Evolutionary conservation across 2,329 filamentous ascomycete species (phyloP).

Genomic region (Didymella glomerata): DNA sequence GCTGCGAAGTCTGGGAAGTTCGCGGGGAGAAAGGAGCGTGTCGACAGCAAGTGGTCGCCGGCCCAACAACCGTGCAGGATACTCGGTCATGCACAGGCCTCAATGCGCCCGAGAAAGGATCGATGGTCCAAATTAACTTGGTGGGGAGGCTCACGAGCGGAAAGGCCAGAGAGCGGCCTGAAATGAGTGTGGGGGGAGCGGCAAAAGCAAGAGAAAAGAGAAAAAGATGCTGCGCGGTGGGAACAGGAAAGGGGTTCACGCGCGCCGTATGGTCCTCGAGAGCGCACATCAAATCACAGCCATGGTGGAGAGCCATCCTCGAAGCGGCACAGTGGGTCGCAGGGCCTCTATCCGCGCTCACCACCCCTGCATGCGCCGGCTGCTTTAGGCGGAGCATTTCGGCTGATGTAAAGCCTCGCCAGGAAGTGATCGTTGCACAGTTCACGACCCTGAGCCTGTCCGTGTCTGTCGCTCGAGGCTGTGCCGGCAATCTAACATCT

Average conservation of each 20-base stretch:
- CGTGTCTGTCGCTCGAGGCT: not conserved
- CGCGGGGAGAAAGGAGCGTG: conserved; percentile 18
- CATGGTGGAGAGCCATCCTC: conserved; percentile 11
- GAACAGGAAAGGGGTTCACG: conserved; percentile 18
- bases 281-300: conserved; percentile 8
- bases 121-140: conserved; percentile 4
- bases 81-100: conserved; percentile 17
- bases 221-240: conserved; percentile 1
- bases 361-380: conserved; percentile 11
- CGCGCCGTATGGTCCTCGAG: conserved; percentile 5
- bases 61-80: conserved; percentile 16
- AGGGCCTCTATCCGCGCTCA: conserved; percentile 8
- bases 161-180: conserved; percentile 10
- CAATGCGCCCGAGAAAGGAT: conserved; percentile 16
- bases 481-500: not conserved
- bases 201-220: conserved; percentile 9
- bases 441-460: not conserved
- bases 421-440: conserved; percentile 6
- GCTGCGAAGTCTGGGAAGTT: conserved; percentile 12
- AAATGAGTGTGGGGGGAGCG: conserved; percentile 15
- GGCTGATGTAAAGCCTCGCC: conserved; percentile 3
- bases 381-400: conserved; percentile 1
- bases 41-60: conserved; percentile 8
- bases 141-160: conserved; percentile 15
- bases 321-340: conserved; percentile 14